phyloP scores from a whole-genome alignment of 768 basidiomycete species.

The Clavulina sp. region DNA sequence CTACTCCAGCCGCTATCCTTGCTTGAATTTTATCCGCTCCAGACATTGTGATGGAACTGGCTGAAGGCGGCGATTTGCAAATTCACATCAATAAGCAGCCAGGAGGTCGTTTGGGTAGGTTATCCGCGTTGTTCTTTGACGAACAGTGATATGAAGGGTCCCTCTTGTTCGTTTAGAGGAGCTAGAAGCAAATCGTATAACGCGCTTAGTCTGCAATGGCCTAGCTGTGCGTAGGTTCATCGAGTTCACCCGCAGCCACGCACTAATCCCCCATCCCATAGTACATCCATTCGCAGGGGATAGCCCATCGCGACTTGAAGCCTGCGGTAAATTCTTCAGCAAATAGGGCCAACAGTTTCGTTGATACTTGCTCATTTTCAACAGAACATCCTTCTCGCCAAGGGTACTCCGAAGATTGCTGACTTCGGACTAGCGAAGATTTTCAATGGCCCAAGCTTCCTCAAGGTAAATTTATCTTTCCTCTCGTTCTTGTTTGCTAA shows the following conservation, averaged over 20 bases:
- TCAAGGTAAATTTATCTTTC: constrained; percentile 36
- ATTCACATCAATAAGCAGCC: too few relatives aligned
- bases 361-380: constrained; percentile 4
- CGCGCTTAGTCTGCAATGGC: constrained; percentile 69
- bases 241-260: too few relatives aligned
- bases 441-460: constrained; percentile 57
- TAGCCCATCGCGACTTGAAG: constrained; percentile 88
- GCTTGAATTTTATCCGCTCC: too few relatives aligned
- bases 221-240: constrained; percentile 19
- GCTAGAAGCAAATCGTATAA: constrained; percentile 43
- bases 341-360: background rate
- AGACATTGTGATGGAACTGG: too few relatives aligned
- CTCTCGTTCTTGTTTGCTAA: background rate
- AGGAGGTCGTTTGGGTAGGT: too few relatives aligned
- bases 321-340: constrained; percentile 28
- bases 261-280: too few relatives aligned
- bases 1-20: too few relatives aligned
- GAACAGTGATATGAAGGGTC: too few relatives aligned
- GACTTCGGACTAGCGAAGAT: constrained; percentile 94
- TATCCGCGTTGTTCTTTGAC: too few relatives aligned
- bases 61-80: too few relatives aligned
- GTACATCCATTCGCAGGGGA: constrained; percentile 33
- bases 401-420: constrained; percentile 77
- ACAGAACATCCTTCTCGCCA: constrained; percentile 70
- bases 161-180: constrained; percentile 17